Percentiles rank a stretch among this genome's conserved stretches.
Conservation (phyloP, 1,284 basidiomycete genomes). For the Apiotrichum sp. region DNA sequence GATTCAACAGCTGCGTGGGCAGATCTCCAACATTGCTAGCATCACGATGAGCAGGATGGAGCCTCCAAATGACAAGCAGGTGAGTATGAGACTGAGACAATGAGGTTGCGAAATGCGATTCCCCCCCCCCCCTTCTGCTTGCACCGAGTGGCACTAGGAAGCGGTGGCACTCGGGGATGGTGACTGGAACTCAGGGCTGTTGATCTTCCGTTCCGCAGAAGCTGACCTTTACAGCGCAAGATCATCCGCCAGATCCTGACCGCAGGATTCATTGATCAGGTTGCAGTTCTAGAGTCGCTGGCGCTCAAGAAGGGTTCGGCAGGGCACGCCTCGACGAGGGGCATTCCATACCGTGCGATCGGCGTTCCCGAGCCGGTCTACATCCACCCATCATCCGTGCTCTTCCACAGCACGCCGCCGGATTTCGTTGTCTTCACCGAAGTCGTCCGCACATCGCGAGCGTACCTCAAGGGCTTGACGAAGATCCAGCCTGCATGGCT, state of each 20-base stretch:
- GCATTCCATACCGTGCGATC: slow-evolving; percentile 77
- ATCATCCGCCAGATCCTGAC: slow-evolving; percentile 81
- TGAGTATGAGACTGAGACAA: not conserved
- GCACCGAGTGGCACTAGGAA: no score
- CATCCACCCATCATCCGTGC: slow-evolving; percentile 81
- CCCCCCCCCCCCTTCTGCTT: no score
- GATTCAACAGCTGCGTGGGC: slow-evolving; percentile 91
- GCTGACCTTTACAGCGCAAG: slow-evolving; percentile 61
- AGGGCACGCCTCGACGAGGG: slow-evolving; percentile 67
- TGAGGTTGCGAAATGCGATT: no score
- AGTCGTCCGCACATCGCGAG: slow-evolving; percentile 60
- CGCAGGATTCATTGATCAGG: slow-evolving; percentile 90
- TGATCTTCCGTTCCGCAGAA: no score
- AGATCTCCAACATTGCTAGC: slow-evolving; percentile 76
- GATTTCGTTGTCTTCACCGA: slow-evolving; percentile 85
- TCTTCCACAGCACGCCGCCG: slow-evolving; percentile 67
- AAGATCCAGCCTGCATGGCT: slow-evolving; percentile 87
- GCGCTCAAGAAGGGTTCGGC: slow-evolving; percentile 53
- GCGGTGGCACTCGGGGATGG: no score
- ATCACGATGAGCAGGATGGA: slow-evolving; percentile 55
- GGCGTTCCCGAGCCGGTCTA: slow-evolving; percentile 82
- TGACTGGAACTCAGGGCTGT: no score
- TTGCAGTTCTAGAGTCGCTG: slow-evolving; percentile 85
- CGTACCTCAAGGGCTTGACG: slow-evolving; percentile 82
- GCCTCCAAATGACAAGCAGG: slow-evolving; percentile 49